Evolutionary conservation across 139 green algal genomes (phyloP).

Genomic region (Edaphochlamys debaryana): DNA sequence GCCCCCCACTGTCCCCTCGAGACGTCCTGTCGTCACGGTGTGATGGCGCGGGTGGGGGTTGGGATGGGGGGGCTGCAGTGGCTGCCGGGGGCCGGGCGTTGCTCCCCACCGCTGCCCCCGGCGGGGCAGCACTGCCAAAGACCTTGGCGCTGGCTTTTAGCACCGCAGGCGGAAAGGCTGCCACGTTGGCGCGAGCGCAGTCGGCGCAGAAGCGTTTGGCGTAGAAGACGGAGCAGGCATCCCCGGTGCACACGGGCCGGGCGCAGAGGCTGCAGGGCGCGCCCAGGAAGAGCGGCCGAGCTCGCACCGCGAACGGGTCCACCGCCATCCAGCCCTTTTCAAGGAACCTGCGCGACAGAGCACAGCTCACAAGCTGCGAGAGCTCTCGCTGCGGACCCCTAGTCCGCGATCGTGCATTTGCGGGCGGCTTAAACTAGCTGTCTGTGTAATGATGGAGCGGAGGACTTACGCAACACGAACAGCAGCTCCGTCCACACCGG

Average conservation of each 20-base stretch:
- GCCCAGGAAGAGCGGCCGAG: constrained; percentile 4
- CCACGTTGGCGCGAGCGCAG: neutral
- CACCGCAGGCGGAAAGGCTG: constrained; percentile 6
- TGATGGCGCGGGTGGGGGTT: no score
- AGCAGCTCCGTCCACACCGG: neutral
- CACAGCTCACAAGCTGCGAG: no score
- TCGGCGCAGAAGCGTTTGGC: constrained; percentile 8
- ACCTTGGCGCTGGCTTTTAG: neutral
- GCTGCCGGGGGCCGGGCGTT: no score
- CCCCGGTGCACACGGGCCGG: neutral
- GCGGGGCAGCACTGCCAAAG: no score
- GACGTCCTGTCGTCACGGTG: no score
- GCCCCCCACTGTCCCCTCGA: no score
- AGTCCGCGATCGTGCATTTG: no score
- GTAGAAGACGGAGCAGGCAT: constrained; percentile 8
- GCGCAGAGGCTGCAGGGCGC: neutral
- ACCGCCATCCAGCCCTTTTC: constrained; percentile 10
- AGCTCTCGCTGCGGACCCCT: no score
- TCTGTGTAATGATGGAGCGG: no score
- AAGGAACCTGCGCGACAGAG: neutral
- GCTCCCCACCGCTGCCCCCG: no score
- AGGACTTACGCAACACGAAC: neutral
- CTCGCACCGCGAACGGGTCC: neutral
- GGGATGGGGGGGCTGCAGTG: no score
- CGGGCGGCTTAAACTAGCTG: no score